Conservation (phyloP, 1,284 basidiomycete species). For the Peniophora sp. region DNA sequence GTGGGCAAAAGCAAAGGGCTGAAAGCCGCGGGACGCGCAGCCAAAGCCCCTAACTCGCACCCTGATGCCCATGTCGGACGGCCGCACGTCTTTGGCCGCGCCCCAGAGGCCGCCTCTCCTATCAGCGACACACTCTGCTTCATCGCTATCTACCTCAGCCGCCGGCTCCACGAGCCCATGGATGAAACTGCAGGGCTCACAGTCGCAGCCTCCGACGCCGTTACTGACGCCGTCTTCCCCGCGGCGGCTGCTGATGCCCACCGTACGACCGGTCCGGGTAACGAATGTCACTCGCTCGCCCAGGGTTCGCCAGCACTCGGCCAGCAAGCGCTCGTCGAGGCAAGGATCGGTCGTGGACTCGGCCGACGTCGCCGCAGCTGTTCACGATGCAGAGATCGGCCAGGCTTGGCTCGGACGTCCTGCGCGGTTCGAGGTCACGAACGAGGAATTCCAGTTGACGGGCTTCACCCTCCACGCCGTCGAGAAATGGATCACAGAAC, state of each 20-base stretch:
- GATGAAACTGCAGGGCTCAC: not conserved
- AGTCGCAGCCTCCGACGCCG: not conserved
- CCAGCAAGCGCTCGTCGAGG: conserved; percentile 2
- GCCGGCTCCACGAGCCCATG: no score
- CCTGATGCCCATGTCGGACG: no score
- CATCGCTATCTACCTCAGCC: no score
- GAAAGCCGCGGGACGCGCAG: no score
- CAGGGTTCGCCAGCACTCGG: conserved; percentile 5
- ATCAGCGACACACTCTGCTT: no score
- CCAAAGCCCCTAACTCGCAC: no score
- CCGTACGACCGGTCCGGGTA: conserved; percentile 1
- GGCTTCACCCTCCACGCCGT: conserved; percentile 78
- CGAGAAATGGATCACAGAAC: conserved; percentile 75
- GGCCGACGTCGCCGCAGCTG: not conserved
- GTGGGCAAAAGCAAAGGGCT: no score
- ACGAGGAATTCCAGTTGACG: conserved; percentile 35
- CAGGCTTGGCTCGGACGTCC: conserved; percentile 30
- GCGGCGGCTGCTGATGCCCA: conserved; percentile 6
- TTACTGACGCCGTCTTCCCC: not conserved
- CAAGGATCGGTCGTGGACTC: conserved; percentile 6
- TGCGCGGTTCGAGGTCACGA: conserved; percentile 36
- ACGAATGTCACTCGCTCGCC: not conserved
- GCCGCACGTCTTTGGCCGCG: no score
- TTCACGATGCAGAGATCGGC: conserved; percentile 1
- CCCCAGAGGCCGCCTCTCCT: no score